Conservation (phyloP, 495 filamentous ascomycete genomes). For the Entonaema liquescens region DNA sequence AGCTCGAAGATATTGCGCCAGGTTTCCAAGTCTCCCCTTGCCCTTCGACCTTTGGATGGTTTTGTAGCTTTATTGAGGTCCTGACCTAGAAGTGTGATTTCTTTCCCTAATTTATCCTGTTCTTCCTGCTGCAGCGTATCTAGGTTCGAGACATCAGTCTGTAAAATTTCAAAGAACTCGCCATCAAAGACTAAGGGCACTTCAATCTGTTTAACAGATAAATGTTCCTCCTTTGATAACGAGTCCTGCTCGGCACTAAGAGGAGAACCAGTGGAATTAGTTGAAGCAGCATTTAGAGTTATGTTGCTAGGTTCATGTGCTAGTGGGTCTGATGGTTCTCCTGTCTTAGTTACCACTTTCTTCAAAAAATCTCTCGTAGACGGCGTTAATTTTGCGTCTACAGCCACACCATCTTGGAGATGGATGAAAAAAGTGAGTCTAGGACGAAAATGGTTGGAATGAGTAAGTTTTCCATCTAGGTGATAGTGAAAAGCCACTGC, state of each 20-base stretch:
- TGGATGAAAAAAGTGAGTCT: constrained; percentile 67
- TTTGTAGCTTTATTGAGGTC: constrained; percentile 65
- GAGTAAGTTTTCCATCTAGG: constrained; percentile 49
- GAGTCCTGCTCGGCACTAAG: background rate
- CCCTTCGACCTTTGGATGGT: constrained; percentile 58
- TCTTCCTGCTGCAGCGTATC: constrained; percentile 67
- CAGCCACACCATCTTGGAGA: constrained; percentile 58
- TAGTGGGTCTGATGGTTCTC: background rate
- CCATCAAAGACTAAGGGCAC: constrained; percentile 72
- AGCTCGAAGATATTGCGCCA: constrained; percentile 79
- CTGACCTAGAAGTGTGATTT: constrained; percentile 64
- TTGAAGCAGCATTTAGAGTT: background rate
- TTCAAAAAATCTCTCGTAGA: constrained; percentile 63
- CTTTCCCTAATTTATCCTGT: constrained; percentile 59
- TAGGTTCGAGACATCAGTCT: constrained; percentile 67
- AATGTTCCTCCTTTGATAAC: constrained; percentile 3
- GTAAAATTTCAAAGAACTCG: constrained; percentile 73
- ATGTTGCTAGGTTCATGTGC: background rate
- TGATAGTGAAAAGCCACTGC: constrained; percentile 54
- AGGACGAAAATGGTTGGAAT: constrained; percentile 58
- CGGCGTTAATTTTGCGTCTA: constrained; percentile 64
- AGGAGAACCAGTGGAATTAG: background rate
- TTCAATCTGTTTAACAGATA: constrained; percentile 57
- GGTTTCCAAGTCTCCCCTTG: constrained; percentile 70
- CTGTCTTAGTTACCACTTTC: constrained; percentile 50